Conservation (phyloP, 306 rosid species). For the Senna tora region DNA sequence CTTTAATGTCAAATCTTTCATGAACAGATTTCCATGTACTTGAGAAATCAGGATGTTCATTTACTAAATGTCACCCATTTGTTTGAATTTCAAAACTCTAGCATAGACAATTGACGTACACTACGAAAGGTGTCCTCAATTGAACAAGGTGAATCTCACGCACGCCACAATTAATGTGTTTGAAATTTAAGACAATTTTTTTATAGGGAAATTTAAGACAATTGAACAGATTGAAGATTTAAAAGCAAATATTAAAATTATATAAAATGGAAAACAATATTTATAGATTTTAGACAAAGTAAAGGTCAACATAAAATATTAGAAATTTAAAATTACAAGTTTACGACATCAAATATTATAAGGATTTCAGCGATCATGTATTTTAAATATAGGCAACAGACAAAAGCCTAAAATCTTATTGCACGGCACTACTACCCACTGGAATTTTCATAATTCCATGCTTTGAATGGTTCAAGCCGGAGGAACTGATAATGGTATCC, state of each 20-base stretch:
- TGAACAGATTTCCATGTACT: not conserved
- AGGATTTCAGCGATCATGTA: constrained; percentile 28
- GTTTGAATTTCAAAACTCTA: not conserved
- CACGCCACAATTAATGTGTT: not conserved
- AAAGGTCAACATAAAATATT: constrained; percentile 22
- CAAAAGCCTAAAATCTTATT: constrained; percentile 28
- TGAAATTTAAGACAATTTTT: not conserved
- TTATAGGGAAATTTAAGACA: not conserved
- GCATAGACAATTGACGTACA: not conserved
- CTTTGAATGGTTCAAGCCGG: constrained; percentile 23
- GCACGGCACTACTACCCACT: constrained; percentile 35
- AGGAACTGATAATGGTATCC: constrained; percentile 31
- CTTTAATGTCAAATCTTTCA: not conserved
- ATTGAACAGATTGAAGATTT: constrained; percentile 4
- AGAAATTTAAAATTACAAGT: constrained; percentile 35
- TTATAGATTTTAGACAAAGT: not conserved
- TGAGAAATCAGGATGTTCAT: not conserved
- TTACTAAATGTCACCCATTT: not conserved
- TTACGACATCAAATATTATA: constrained; percentile 36
- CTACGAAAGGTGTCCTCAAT: not conserved
- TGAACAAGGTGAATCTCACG: not conserved
- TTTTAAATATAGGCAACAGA: constrained; percentile 35
- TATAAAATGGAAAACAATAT: constrained; percentile 1
- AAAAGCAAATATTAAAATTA: not conserved
- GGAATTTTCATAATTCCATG: constrained; percentile 40